Conservation (phyloP, 768 basidiomycete genomes). For the Termitomyces heimii region DNA sequence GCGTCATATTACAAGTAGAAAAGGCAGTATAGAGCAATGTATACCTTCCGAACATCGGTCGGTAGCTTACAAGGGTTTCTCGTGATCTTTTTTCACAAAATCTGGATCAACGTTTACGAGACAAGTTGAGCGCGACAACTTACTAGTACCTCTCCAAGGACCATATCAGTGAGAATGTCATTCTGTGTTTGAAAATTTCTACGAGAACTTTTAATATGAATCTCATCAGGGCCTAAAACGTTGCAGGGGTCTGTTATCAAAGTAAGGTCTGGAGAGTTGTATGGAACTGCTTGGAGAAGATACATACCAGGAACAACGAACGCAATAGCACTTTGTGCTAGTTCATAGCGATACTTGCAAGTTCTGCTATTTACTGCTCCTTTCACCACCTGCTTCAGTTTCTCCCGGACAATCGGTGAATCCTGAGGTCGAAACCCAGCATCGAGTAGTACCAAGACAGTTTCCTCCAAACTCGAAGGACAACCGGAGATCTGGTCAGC, state of each 20-base stretch:
- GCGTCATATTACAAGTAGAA: background rate
- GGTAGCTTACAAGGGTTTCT: slow-evolving; percentile 69
- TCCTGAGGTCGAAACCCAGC: slow-evolving; percentile 49
- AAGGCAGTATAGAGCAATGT: background rate
- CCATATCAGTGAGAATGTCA: slow-evolving; percentile 40
- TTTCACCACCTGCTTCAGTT: slow-evolving; percentile 44
- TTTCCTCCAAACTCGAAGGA: slow-evolving; percentile 62
- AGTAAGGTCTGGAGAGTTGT: background rate
- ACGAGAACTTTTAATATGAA: slow-evolving; percentile 49
- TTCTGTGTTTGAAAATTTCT: slow-evolving; percentile 33
- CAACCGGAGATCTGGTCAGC: slow-evolving; percentile 56
- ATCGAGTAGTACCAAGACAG: slow-evolving; percentile 49
- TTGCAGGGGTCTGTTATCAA: slow-evolving; percentile 42
- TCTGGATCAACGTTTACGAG: background rate
- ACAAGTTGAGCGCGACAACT: background rate
- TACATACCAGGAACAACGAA: slow-evolving; percentile 54
- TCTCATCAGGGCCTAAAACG: slow-evolving; percentile 45
- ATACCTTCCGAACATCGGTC: slow-evolving; percentile 59
- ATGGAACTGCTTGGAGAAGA: slow-evolving; percentile 21
- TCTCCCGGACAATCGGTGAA: slow-evolving; percentile 46
- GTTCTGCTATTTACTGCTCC: slow-evolving; percentile 35
- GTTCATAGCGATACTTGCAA: slow-evolving; percentile 38
- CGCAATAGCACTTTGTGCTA: slow-evolving; percentile 55
- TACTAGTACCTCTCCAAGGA: slow-evolving; percentile 55
- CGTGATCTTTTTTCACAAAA: slow-evolving; percentile 34